A percentile compares a stretch with the other conserved stretches of the same genome.
Conservation (phyloP, 2,329 filamentous ascomycete species). For the Penicillium olsonii region DNA sequence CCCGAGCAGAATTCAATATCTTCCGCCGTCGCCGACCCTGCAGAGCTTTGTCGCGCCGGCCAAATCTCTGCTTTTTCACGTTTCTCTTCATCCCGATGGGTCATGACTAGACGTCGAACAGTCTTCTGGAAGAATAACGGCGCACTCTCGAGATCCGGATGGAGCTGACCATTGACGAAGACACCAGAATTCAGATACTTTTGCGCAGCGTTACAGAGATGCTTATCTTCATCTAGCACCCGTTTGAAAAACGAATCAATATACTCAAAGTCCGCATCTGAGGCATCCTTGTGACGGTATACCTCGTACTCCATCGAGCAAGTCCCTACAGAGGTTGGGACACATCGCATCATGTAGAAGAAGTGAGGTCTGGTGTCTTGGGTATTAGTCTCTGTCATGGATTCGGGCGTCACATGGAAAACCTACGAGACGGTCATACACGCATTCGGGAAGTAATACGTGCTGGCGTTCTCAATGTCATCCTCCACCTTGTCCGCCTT, state of each 20-base stretch:
- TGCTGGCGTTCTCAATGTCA: conserved; percentile 38
- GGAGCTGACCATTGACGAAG: conserved; percentile 57
- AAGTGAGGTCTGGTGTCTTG: conserved; percentile 50
- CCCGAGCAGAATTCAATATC: conserved; percentile 33
- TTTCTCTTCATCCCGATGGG: conserved; percentile 50
- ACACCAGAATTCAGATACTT: conserved; percentile 61
- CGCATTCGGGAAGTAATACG: conserved; percentile 40
- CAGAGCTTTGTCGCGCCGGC: conserved; percentile 46
- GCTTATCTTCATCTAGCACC: conserved; percentile 65
- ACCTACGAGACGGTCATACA: conserved; percentile 36
- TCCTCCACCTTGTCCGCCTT: background rate
- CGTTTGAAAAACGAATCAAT: conserved; percentile 63
- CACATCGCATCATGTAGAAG: conserved; percentile 65
- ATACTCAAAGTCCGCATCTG: conserved; percentile 58
- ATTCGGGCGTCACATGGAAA: no score
- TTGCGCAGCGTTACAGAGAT: conserved; percentile 59
- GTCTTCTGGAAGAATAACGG: conserved; percentile 58
- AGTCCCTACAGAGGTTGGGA: conserved; percentile 55
- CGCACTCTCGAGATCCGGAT: conserved; percentile 61
- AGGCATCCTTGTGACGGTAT: conserved; percentile 61
- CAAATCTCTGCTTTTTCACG: conserved; percentile 51
- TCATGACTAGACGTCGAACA: conserved; percentile 51
- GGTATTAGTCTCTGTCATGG: background rate
- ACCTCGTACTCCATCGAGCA: conserved; percentile 64
- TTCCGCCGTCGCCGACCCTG: conserved; percentile 26